Conservation (phyloP, 164 flowering plant genomes). For the Umbilicus rupestris region DNA sequence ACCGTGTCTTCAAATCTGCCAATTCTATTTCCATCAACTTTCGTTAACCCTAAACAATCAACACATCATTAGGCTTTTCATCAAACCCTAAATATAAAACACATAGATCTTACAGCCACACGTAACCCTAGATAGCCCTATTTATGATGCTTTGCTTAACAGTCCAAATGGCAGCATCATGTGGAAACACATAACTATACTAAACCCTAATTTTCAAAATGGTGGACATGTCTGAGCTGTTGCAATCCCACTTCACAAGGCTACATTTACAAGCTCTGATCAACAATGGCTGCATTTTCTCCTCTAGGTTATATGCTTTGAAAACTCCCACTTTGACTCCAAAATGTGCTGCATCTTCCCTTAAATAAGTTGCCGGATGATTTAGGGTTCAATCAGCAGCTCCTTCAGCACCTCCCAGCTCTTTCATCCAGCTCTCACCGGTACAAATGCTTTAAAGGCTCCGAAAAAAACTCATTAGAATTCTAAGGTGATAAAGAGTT, state of each 20-base stretch:
- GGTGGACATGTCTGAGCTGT: constrained; percentile 4
- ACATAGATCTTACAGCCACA: not conserved
- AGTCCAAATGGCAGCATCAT: not conserved
- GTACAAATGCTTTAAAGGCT: no score
- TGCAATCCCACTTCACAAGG: not conserved
- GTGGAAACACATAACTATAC: not conserved
- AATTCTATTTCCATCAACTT: not conserved
- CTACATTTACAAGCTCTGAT: constrained; percentile 2
- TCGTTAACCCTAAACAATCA: not conserved
- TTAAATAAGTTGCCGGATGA: no score
- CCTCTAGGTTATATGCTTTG: not conserved
- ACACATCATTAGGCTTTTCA: not conserved
- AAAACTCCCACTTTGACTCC: not conserved
- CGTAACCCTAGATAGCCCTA: not conserved
- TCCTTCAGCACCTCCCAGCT: no score
- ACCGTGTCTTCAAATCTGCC: not conserved
- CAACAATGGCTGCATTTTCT: not conserved
- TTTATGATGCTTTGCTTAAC: not conserved
- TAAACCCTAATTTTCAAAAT: not conserved
- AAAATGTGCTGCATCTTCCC: no score
- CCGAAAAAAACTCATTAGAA: no score
- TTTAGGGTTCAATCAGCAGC: no score
- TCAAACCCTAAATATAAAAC: not conserved
- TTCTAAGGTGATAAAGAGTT: no score
- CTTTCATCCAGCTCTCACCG: no score